Evolutionary conservation across 2,329 filamentous ascomycete species (phyloP).

Genomic region (Domatiomyces catenatus): DNA sequence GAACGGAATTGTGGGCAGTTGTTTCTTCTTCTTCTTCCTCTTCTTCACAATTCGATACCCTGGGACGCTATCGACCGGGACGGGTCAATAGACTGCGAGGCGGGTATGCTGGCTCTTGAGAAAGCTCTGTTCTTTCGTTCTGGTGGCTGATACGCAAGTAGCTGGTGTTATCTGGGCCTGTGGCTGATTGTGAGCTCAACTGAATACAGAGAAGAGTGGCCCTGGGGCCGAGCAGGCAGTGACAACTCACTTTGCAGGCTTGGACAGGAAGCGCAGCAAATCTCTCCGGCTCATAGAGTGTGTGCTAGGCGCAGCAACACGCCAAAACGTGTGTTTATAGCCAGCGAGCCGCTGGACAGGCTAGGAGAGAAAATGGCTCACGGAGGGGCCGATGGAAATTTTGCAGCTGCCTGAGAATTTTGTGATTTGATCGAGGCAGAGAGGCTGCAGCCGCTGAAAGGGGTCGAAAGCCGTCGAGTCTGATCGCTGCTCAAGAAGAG

Average conservation of each 20-base stretch:
- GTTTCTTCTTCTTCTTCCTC: slow-evolving; percentile 46
- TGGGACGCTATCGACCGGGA: slow-evolving; percentile 58
- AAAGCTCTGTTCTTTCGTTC: slow-evolving; percentile 9
- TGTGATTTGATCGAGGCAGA: neutral
- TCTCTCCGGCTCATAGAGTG: slow-evolving; percentile 81
- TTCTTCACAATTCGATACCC: slow-evolving; percentile 30
- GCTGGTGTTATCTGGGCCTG: slow-evolving; percentile 49
- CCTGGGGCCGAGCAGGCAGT: slow-evolving; percentile 1
- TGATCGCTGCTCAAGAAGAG: neutral
- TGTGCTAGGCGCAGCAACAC: slow-evolving; percentile 9
- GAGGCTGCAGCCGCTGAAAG: neutral
- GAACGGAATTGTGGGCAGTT: slow-evolving; percentile 73
- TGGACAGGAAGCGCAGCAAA: slow-evolving; percentile 82
- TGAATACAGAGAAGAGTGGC: slow-evolving; percentile 2
- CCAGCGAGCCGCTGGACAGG: neutral
- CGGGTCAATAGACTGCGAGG: slow-evolving; percentile 26
- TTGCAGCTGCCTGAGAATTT: neutral
- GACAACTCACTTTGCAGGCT: slow-evolving; percentile 69
- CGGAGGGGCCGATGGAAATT: neutral
- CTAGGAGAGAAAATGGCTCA: neutral
- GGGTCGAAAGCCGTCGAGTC: neutral
- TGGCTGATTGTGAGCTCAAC: slow-evolving; percentile 1
- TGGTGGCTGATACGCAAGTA: slow-evolving; percentile 15
- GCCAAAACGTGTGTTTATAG: neutral
- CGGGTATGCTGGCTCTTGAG: slow-evolving; percentile 45